Base-by-base conservation (phyloP, 176 grass and related monocot species). In the Dendrocalamus sinicus region DNA sequence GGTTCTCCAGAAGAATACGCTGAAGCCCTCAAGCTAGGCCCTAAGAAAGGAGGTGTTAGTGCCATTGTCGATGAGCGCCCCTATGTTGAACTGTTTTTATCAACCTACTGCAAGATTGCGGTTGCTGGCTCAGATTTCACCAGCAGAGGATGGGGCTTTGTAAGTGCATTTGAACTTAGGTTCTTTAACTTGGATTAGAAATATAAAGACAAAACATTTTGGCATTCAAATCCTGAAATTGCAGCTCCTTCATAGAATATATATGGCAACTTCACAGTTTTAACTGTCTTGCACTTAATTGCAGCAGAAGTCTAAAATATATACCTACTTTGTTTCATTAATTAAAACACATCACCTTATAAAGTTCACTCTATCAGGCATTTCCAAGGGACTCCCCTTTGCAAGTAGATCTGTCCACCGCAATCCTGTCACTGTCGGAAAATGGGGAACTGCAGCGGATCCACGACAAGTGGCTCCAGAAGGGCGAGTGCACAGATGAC, bases 121-220 rank as follows among this genome's bases (percentile, higher is more conserved):
- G 89, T 98, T 84, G 78, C 92, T n/a, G 96, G 96, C 55, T 91
- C 93, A 61, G 96, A 95, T 70, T 98, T 98, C 88, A 98, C 96
- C 41, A 90, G 85, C 58, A 88, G 75, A 64, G 96, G 96, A 47
- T 98, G 96, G 96, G 96, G 96, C 81, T 98, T 98, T 59, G 96
- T 98, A 94, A 98, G 96, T 98, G 62, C 40, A 37, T 20, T 80
- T 37, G 2, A 71, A 64, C 77, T 45, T 13, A 76, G 28, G 57
- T 71, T 63, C 8, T 50, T 48, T 65, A 51, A 32, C 2, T 32
- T 70, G 75, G 6, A 74, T 66, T 55, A 46, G 16, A 51, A 86
- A 74, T 70, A 77, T 35, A 86, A 67, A 44, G n/a, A 53, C 6
- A 61, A 82, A 86, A 39, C 6, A 16, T 41, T 7, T 70, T 40